Evolutionary conservation across 108 stramenopile genomes (phyloP).

Genomic region (Skeletonema grethae): DNA sequence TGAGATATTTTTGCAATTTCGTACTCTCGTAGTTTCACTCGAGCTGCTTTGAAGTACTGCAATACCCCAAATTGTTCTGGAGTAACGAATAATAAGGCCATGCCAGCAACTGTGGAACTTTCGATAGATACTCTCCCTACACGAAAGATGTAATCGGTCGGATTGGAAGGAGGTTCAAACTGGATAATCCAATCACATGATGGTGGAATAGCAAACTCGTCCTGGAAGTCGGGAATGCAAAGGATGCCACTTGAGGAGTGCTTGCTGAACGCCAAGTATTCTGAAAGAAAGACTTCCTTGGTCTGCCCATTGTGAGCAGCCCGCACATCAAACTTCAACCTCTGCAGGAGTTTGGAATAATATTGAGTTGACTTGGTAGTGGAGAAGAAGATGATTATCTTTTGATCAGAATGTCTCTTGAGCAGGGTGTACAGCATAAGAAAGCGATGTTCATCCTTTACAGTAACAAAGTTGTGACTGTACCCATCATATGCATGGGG

Average conservation of each 20-base stretch:
- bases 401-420: slow-evolving; percentile 17
- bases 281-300: slow-evolving; percentile 18
- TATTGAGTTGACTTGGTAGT: slow-evolving; percentile 37
- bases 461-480: slow-evolving; percentile 44
- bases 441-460: slow-evolving; percentile 39
- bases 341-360: slow-evolving; percentile 18
- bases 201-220: slow-evolving; percentile 20
- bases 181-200: slow-evolving; percentile 33
- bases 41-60: slow-evolving; percentile 30
- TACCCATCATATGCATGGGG: slow-evolving; percentile 17
- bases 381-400: slow-evolving; percentile 39
- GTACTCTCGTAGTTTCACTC: slow-evolving; percentile 36
- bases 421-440: slow-evolving; percentile 47
- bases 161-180: slow-evolving; percentile 36
- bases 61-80: slow-evolving; percentile 35
- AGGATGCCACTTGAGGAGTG: slow-evolving; percentile 12
- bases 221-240: slow-evolving; percentile 31
- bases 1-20: slow-evolving; percentile 28
- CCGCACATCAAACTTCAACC: slow-evolving; percentile 31
- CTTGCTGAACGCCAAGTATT: slow-evolving; percentile 20
- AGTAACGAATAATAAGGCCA: slow-evolving; percentile 37
- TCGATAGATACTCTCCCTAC: slow-evolving; percentile 21
- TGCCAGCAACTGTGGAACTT: background rate
- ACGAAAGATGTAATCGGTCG: slow-evolving; percentile 38
- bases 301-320: slow-evolving; percentile 15